Evolutionary conservation across 805 yeast genomes (phyloP).

Genomic region (Ogataea methanolica): DNA sequence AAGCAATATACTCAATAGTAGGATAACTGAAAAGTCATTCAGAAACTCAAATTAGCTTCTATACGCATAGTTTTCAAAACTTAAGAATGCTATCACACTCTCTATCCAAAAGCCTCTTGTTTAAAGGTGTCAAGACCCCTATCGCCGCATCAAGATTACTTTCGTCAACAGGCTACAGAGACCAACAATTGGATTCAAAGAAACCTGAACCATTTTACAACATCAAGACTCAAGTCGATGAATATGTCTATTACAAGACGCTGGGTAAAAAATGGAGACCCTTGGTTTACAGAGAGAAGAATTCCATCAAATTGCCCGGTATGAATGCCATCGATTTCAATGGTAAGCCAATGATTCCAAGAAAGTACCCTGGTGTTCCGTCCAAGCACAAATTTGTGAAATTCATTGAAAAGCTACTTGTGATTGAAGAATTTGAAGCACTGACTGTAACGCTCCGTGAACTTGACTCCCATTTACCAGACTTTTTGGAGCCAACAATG

Average conservation of each 20-base stretch:
- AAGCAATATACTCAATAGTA: too few species aligned
- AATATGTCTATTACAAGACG: conserved; percentile 22
- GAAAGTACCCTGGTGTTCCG: conserved; percentile 22
- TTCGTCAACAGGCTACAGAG: not conserved
- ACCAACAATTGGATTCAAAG: too few species aligned
- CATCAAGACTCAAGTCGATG: conserved; percentile 27
- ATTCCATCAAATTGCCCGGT: conserved; percentile 17
- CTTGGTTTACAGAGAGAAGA: conserved; percentile 21
- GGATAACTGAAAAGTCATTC: too few species aligned
- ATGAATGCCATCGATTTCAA: conserved; percentile 20
- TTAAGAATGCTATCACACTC: too few species aligned
- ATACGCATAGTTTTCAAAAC: too few species aligned
- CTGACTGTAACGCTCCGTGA: conserved; percentile 14
- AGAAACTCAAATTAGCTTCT: too few species aligned
- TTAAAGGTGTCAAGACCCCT: too few species aligned
- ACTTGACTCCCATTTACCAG: conserved; percentile 12
- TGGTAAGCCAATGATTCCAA: conserved; percentile 26
- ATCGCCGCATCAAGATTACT: not conserved
- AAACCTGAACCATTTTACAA: conserved; percentile 7
- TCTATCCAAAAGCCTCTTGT: too few species aligned
- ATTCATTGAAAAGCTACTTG: conserved; percentile 21
- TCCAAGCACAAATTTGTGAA: conserved; percentile 19
- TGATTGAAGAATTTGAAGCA: conserved; percentile 20
- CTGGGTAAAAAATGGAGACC: conserved; percentile 20
- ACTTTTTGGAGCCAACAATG: conserved; percentile 18